phyloP scores from a whole-genome alignment of 2,329 filamentous ascomycete genomes.

The Ophiostoma sp. region DNA sequence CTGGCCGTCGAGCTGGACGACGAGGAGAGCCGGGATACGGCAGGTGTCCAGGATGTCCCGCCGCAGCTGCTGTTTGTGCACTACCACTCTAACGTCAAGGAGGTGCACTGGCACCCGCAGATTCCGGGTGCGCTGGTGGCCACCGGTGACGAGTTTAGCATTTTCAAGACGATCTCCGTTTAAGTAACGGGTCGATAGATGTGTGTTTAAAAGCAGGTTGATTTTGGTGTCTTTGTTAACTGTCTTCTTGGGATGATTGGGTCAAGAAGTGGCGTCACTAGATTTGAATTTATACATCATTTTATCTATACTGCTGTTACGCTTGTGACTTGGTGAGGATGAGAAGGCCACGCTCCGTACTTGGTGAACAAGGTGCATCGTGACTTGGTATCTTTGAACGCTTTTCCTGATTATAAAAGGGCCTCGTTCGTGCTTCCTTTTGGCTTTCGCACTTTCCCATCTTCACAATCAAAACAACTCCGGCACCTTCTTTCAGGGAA shows the following conservation, averaged over 20 bases:
- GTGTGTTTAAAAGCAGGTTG: neutral
- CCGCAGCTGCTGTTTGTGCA: constrained; percentile 95
- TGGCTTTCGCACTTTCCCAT: neutral
- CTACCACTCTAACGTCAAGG: constrained; percentile 92
- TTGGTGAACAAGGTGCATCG: neutral
- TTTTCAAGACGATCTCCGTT: constrained; percentile 82
- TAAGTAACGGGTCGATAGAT: constrained; percentile 42
- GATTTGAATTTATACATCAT: neutral
- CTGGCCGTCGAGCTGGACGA: constrained; percentile 94
- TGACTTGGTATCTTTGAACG: neutral
- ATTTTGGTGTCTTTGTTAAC: neutral
- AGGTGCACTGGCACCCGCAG: constrained; percentile 96
- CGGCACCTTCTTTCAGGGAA: neutral
- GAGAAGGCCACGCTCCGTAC: neutral
- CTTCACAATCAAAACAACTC: neutral
- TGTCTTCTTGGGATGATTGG: neutral
- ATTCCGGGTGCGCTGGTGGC: constrained; percentile 87
- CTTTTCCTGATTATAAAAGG: neutral
- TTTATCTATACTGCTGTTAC: neutral
- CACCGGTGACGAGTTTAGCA: constrained; percentile 85
- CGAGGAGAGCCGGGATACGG: constrained; percentile 89
- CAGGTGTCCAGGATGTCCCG: constrained; percentile 84
- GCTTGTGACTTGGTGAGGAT: neutral
- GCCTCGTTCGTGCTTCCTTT: neutral
- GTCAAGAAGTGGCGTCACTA: constrained; percentile 11